Percentiles rank a stretch among this genome's conserved stretches.
These are phyloP conservation scores for Fusarium phyllophilum DNA, from an alignment of 2,329 filamentous ascomycete genomes.

Conservation along the genomic window DNA sequence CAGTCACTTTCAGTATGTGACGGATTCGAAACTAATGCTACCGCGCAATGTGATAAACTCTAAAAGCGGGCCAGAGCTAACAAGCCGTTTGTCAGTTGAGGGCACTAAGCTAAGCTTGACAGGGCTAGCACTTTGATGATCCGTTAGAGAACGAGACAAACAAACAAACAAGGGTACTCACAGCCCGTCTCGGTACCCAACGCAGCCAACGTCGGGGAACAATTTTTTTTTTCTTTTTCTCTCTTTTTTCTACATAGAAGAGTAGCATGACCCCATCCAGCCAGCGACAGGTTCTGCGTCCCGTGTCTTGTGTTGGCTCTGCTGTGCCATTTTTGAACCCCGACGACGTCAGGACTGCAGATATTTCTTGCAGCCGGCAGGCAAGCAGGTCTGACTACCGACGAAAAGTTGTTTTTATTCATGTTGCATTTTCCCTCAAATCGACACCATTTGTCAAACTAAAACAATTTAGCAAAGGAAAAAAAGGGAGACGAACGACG, in stretches of 20 bases:
- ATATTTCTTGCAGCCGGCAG: not conserved
- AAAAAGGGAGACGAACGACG: constrained; percentile 2
- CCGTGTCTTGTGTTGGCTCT: not conserved
- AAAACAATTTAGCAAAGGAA: not conserved
- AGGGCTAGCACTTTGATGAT: not conserved
- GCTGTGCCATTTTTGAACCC: not conserved
- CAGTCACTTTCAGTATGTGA: not conserved
- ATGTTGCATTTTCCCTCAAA: not conserved
- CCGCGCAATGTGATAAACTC: not conserved
- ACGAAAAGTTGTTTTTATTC: not conserved
- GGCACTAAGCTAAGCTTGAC: not conserved
- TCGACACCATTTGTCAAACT: constrained; percentile 13
- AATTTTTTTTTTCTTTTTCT: not conserved
- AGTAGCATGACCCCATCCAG: not conserved
- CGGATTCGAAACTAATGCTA: not conserved
- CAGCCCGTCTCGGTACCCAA: not conserved
- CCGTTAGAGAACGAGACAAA: not conserved
- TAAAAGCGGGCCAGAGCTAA: not conserved
- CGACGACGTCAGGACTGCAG: not conserved
- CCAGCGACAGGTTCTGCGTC: not conserved
- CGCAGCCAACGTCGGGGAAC: not conserved
- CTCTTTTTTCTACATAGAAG: not conserved
- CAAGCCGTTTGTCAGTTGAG: not conserved
- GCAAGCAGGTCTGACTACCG: not conserved
- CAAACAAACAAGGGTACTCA: not conserved